phyloP scores from a whole-genome alignment of 108 stramenopile species.

The Bacterosira constricta region DNA sequence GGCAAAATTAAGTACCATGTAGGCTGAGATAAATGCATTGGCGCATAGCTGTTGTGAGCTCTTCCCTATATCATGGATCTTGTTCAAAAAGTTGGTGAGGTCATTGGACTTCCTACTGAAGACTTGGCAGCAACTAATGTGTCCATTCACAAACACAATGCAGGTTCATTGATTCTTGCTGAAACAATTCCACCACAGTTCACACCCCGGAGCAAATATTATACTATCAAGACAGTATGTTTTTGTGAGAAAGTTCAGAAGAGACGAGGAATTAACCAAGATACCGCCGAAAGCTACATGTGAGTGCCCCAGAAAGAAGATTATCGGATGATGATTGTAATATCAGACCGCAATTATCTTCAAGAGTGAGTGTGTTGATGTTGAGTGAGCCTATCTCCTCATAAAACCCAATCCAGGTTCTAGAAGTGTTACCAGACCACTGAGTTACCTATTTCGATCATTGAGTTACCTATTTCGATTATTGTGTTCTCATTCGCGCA shows the following conservation, averaged over 20 bases:
- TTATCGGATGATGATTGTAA: slow-evolving; percentile 14
- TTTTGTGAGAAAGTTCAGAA: not conserved
- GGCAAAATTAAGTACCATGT: slow-evolving; percentile 50
- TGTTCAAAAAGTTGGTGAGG: not conserved
- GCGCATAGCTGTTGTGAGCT: slow-evolving; percentile 16
- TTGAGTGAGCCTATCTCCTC: too few species aligned
- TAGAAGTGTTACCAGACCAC: too few species aligned
- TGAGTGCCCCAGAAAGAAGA: not conserved
- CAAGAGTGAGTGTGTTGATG: not conserved
- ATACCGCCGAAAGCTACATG: not conserved
- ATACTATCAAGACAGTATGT: not conserved
- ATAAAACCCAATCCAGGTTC: too few species aligned
- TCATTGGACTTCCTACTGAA: not conserved
- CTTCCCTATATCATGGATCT: slow-evolving; percentile 5
- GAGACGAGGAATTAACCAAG: not conserved
- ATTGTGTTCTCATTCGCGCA: too few species aligned
- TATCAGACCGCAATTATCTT: slow-evolving; percentile 6
- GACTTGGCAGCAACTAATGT: slow-evolving; percentile 1
- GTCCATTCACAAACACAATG: slow-evolving; percentile 16
- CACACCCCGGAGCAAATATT: slow-evolving; percentile 8
- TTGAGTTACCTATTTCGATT: too few species aligned
- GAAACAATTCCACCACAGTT: slow-evolving; percentile 10
- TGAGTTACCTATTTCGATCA: too few species aligned
- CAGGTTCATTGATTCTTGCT: slow-evolving; percentile 10
- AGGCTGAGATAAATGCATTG: slow-evolving; percentile 57